Conservation (phyloP, 768 basidiomycete genomes). For the Termitomyces sp. region DNA sequence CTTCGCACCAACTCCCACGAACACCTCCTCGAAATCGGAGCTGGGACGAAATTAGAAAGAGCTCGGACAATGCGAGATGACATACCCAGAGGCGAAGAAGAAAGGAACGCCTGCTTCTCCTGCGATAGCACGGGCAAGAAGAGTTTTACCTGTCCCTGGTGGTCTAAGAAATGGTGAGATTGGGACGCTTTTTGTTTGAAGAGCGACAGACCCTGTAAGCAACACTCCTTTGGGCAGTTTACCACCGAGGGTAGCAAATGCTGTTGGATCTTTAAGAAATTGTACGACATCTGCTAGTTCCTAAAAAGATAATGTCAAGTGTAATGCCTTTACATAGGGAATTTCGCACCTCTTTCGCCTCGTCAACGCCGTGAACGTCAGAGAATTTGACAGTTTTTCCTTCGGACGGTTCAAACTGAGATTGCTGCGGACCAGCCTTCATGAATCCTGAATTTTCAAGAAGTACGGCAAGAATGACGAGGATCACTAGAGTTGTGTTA, state of each 20-base stretch:
- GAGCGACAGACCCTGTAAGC: conserved; percentile 57
- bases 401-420: conserved; percentile 79
- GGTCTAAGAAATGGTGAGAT: conserved; percentile 31
- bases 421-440: conserved; percentile 77
- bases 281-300: conserved; percentile 93
- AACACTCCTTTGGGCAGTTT: conserved; percentile 93
- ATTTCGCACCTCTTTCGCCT: conserved; percentile 80
- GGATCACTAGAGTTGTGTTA: conserved; percentile 47
- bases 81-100: conserved; percentile 90
- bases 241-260: conserved; percentile 88
- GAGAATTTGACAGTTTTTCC: conserved; percentile 85
- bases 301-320: conserved; percentile 29
- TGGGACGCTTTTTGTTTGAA: background rate
- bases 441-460: conserved; percentile 92
- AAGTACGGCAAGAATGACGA: conserved; percentile 83
- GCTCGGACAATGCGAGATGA: conserved; percentile 5
- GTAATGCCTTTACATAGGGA: background rate
- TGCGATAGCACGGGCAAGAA: conserved; percentile 95
- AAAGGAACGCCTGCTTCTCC: conserved; percentile 98
- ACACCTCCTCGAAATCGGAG: conserved; percentile 98
- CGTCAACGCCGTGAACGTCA: conserved; percentile 97
- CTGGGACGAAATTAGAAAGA: conserved; percentile 28
- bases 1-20: conserved; percentile 92
- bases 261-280: conserved; percentile 90
- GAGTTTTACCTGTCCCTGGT: conserved; percentile 96